Base-by-base conservation (phyloP, 441 rosid genomes). In the Aquilaria agallochum region DNA sequence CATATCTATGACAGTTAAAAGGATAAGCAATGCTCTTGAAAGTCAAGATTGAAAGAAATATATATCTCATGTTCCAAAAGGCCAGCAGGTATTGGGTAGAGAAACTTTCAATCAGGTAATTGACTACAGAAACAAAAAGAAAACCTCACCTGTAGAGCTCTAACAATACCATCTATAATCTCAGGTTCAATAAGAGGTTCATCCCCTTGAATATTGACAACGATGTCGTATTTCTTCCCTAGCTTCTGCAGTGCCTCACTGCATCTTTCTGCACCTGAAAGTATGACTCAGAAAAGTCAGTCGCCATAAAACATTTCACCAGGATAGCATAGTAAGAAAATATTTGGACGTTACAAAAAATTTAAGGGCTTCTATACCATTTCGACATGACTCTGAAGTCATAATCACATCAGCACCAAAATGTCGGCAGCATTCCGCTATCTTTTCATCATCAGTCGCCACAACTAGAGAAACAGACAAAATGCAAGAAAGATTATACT, bases 171-270 rank as follows among this genome's bases (percentile, higher is more conserved):
- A 60, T 94, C 96, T 52, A 91, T 91, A 65, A 91, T 91, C 76
- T 91, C 97, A 12, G 99, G 99, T 55, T 94, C 99, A 60, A 94
- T 86, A 32, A 91, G 96, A 63, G 95, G 99, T 77, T 94, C 99
- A 63, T 91, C 95, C 3, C 99, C 99, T 74, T 94, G 95, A 74
- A 94, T 94, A 63, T 94, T 94, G 60, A 94, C 97, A 62, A 94
- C 94, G 49, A 89, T 82, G 52, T 94, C 96, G 70, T 87, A 94
- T 75, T 83, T 89, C 74, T 91, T 91, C 67, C 76, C 92, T 32
- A 94, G 74, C 82, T 89, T 91, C 67, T 82, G 80, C 51, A 91
- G 84, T 4, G 96, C 96, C 72, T 94, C 99, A 32, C 80, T 82
- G 77, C 99, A 91, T 54, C 99, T 79, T 59, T 94, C 96, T 20